A percentile compares a stretch with the other conserved stretches of the same genome.
phyloP scores from a whole-genome alignment of 768 basidiomycete species.

The Pleurotus ostreatus region DNA sequence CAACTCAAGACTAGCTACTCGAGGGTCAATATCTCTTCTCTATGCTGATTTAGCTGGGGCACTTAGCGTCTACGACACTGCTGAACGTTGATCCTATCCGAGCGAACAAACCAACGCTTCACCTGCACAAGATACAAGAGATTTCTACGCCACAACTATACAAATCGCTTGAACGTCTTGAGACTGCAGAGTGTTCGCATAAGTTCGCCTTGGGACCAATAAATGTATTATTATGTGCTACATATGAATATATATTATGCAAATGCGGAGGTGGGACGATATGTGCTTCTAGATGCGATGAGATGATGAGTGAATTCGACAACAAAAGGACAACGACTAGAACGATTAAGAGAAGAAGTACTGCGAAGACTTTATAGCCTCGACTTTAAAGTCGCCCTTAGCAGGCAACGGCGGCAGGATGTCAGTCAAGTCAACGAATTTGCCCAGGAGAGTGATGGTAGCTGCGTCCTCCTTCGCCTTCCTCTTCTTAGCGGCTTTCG shows the following conservation, averaged over 20 bases:
- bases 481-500: slow-evolving; percentile 10
- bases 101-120: slow-evolving; percentile 36
- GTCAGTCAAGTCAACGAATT: slow-evolving; percentile 72
- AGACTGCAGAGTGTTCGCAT: background rate
- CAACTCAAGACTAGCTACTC: too few species aligned
- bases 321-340: background rate
- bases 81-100: slow-evolving; percentile 53
- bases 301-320: background rate
- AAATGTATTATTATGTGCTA: background rate
- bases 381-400: slow-evolving; percentile 85
- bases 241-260: slow-evolving; percentile 9
- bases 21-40: slow-evolving; percentile 44
- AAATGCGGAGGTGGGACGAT: slow-evolving; percentile 3
- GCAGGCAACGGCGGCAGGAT: slow-evolving; percentile 77
- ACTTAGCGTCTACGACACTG: slow-evolving; percentile 78
- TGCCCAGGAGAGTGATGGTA: slow-evolving; percentile 33
- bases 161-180: background rate
- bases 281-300: background rate
- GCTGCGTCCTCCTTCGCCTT: slow-evolving; percentile 21
- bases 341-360: slow-evolving; percentile 89
- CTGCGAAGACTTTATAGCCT: slow-evolving; percentile 70
- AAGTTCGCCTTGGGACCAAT: background rate
- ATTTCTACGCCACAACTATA: background rate
- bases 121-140: background rate
- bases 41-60: slow-evolving; percentile 86